phyloP scores from a whole-genome alignment of 495 filamentous ascomycete species.

The Penicillium coffeae region DNA sequence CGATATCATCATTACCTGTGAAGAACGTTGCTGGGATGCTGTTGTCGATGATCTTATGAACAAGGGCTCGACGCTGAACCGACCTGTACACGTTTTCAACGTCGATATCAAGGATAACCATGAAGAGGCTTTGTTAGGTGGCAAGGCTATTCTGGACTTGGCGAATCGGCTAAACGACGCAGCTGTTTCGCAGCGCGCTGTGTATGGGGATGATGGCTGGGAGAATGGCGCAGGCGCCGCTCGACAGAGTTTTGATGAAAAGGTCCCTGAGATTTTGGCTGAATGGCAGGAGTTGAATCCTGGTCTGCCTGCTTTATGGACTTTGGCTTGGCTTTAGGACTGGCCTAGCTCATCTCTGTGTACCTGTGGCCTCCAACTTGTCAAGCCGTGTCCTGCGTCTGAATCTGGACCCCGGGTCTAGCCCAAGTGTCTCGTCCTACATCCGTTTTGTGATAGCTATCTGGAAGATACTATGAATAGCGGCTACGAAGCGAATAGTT shows the following conservation, averaged over 20 bases:
- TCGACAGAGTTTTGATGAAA: slow-evolving; percentile 80
- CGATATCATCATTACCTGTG: slow-evolving; percentile 94
- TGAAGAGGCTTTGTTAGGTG: slow-evolving; percentile 88
- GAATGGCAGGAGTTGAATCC: slow-evolving; percentile 97
- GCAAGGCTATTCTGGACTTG: slow-evolving; percentile 87
- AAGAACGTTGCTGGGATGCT: slow-evolving; percentile 98
- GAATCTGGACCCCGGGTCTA: too few species aligned
- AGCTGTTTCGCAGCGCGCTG: slow-evolving; percentile 71
- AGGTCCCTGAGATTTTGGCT: slow-evolving; percentile 88
- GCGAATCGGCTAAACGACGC: slow-evolving; percentile 82
- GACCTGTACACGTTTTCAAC: slow-evolving; percentile 94
- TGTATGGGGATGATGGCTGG: slow-evolving; percentile 58
- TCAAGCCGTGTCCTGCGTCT: too few species aligned
- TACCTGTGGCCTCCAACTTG: too few species aligned
- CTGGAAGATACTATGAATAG: too few species aligned
- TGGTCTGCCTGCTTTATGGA: slow-evolving; percentile 87
- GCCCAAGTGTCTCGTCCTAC: too few species aligned
- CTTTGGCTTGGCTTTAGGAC: slow-evolving; percentile 84
- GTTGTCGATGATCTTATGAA: slow-evolving; percentile 91
- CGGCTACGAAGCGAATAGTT: too few species aligned
- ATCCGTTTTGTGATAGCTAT: too few species aligned
- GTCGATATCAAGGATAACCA: slow-evolving; percentile 98
- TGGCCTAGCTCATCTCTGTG: background rate
- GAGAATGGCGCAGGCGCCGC: slow-evolving; percentile 63
- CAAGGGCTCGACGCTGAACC: slow-evolving; percentile 76